Evolutionary conservation across 2,329 filamentous ascomycete genomes (phyloP).

Genomic region (Botrytis elliptica): DNA sequence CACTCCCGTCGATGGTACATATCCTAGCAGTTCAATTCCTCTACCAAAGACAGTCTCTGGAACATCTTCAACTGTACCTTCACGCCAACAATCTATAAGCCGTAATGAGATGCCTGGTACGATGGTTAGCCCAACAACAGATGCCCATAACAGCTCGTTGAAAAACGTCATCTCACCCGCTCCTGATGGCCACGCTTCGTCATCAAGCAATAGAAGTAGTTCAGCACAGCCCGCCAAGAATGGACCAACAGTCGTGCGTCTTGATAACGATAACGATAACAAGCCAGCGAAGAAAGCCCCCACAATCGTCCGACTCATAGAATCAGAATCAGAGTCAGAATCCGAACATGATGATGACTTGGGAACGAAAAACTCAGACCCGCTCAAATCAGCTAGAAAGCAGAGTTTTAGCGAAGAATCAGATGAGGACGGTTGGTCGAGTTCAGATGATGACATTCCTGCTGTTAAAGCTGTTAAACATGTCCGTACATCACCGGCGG

Average conservation of each 20-base stretch:
- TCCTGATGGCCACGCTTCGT: not conserved
- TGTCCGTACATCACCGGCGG: not conserved
- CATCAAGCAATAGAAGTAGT: not conserved
- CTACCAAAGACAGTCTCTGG: not conserved
- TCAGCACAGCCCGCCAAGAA: slow-evolving; percentile 20
- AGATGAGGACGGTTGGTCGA: slow-evolving; percentile 13
- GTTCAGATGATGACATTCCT: slow-evolving; percentile 16
- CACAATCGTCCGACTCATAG: slow-evolving; percentile 34
- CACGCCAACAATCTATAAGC: slow-evolving; percentile 1
- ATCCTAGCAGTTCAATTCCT: not conserved
- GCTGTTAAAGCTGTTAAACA: slow-evolving; percentile 6
- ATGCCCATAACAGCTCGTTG: not conserved
- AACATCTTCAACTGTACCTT: slow-evolving; percentile 1
- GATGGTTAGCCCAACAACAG: not conserved
- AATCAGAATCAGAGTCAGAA: slow-evolving; percentile 22
- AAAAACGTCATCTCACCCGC: not conserved
- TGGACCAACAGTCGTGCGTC: slow-evolving; percentile 32
- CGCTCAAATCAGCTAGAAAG: not conserved
- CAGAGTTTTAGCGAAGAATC: slow-evolving; percentile 10
- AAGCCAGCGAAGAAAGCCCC: slow-evolving; percentile 28
- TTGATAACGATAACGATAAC: slow-evolving; percentile 10
- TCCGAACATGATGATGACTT: slow-evolving; percentile 13
- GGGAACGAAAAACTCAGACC: not conserved
- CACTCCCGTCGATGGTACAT: not conserved
- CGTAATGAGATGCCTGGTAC: not conserved